phyloP scores from a whole-genome alignment of 257 asterid genomes.

The Scutellaria barbata region DNA sequence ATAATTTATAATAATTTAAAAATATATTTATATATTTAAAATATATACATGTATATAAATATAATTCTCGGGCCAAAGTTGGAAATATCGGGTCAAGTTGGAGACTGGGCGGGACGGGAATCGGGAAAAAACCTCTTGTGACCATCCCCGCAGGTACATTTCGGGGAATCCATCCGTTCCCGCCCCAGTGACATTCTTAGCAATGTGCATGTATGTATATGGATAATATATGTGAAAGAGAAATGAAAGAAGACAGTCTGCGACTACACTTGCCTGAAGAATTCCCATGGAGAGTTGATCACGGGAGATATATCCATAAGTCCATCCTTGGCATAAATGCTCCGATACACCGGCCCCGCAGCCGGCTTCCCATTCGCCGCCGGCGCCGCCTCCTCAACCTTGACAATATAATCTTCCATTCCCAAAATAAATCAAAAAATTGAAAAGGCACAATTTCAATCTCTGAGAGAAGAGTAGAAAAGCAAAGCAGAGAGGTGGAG shows the following conservation, averaged over 20 bases:
- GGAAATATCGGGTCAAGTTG: no score
- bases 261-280: constrained; percentile 56
- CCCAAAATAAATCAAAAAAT: neutral
- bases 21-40: no score
- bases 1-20: no score
- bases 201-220: neutral
- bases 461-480: neutral
- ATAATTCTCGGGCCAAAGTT: no score
- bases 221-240: neutral
- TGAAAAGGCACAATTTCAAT: neutral
- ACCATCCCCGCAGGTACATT: no score
- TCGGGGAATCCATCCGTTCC: no score
- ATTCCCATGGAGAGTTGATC: constrained; percentile 76
- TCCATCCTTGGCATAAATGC: constrained; percentile 70
- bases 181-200: no score
- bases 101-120: no score
- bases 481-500: constrained; percentile 14
- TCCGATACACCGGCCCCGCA: constrained; percentile 76
- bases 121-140: no score
- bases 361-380: constrained; percentile 58
- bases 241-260: neutral
- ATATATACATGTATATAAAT: no score
- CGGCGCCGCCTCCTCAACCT: constrained; percentile 64
- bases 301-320: constrained; percentile 56
- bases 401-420: constrained; percentile 61